phyloP scores from a whole-genome alignment of 2,329 filamentous ascomycete species.

The Incumbomyces lentus region DNA sequence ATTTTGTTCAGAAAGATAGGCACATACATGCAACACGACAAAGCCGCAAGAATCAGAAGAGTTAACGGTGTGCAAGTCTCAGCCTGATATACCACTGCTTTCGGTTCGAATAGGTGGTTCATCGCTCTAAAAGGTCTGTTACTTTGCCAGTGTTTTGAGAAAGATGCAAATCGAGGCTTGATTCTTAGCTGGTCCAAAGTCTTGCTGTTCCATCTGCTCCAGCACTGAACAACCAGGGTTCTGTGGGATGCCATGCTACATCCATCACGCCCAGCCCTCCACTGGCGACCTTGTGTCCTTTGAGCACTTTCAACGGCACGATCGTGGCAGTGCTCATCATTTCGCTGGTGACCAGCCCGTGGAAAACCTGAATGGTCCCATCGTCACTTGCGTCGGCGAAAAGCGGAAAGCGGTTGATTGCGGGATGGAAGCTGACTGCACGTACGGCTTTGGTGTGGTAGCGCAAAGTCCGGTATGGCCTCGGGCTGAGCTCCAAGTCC shows the following conservation, averaged over 20 bases:
- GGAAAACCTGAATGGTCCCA: constrained; percentile 89
- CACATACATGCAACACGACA: too few relatives aligned
- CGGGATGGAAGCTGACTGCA: constrained; percentile 75
- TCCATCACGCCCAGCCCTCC: constrained; percentile 83
- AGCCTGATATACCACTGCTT: too few relatives aligned
- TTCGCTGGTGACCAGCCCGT: constrained; percentile 88
- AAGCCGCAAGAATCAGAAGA: too few relatives aligned
- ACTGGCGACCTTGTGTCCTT: constrained; percentile 70
- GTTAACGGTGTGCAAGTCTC: too few relatives aligned
- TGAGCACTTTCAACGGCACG: constrained; percentile 87
- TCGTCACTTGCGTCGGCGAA: constrained; percentile 96
- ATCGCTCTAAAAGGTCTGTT: too few relatives aligned
- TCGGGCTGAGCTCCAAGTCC: constrained; percentile 79
- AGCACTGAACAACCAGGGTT: constrained; percentile 90
- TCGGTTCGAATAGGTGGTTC: too few relatives aligned
- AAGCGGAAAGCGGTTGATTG: constrained; percentile 57
- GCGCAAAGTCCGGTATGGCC: constrained; percentile 91
- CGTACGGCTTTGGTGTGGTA: constrained; percentile 91
- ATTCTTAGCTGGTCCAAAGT: constrained; percentile 54
- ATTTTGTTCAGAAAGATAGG: too few relatives aligned
- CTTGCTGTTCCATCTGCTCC: constrained; percentile 89
- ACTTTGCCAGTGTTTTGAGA: too few relatives aligned
- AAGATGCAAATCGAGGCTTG: not conserved
- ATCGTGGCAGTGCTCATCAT: constrained; percentile 94
- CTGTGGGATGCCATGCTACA: constrained; percentile 86